Evolutionary conservation across 1,284 basidiomycete genomes (phyloP), one percentile per base, ranked within the genome.

Genomic region (Ustilago nuda): DNA sequence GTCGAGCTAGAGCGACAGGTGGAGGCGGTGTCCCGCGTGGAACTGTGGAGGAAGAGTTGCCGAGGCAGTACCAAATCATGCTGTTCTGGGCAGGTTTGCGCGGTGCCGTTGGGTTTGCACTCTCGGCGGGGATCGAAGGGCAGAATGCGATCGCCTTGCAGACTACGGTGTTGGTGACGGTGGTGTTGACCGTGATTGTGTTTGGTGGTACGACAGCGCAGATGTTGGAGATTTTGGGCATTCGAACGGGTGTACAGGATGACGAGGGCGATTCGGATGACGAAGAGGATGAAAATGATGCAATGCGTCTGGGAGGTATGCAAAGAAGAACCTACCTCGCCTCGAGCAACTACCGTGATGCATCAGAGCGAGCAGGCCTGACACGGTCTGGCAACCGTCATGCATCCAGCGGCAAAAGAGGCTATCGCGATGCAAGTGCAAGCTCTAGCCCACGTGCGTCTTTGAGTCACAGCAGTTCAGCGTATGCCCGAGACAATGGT

Each of bases 221-320:
- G 65, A 99, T 99, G 97, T 89, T 99, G 51, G 95, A 98, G 82
- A 91, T 99, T 9, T 89, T 98, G n/a, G 95, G 96, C 1, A 98
- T 99, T 78, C 88, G 93, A 9, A 97, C 94, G 0, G 95, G 96
- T 0, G 94, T 99, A 0, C 83, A 86, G 57, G 87, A 87, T 61
- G 95, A 98, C 80, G 95, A 98, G 75, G 95, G 95, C 36, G 80
- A 82, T 9, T 82, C 80, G 35, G 80, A 82, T 58, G 80, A 82
- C 12, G 80, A 82, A 15, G 76, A 80, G 43, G 74, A 56, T 36
- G 66, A 80, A 33, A 70, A 72, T 8, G 70, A 72, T 19, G 66
- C 39, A 37, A 72, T 74, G 71, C 66, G 67, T 1, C 46, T 78
- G 17, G 46, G 71, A 33, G 76, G 71, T 2, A 58, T 78, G 45